Evolutionary conservation across 768 basidiomycete genomes (phyloP), one percentile per base, ranked within the genome.

Genomic region (Mycena venus): DNA sequence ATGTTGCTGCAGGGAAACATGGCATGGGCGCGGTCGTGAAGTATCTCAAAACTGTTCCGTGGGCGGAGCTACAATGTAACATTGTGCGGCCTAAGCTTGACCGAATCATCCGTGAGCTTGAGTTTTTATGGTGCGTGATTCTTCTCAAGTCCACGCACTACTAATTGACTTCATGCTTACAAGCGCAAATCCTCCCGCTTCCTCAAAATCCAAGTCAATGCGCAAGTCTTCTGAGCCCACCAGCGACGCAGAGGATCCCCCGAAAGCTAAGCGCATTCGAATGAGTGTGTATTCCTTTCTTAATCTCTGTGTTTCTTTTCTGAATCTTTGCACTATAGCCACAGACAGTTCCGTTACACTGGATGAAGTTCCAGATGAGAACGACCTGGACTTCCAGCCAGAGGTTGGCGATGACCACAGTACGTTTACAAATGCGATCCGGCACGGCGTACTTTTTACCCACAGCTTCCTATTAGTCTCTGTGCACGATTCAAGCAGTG

Each of bases 381-480:
- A 49, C 44, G 27, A 47, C 62, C 62, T 14, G 21, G 62, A 44
- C 17, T 64, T 64, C 44, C 38, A 42, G 40, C 61, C 61, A 27
- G 61, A 47, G 61, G 40, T 19, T 62, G 42, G 21, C 4, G 61
- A 42, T 62, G 61, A 42, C 40, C 25, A 15, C 61, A 62, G 61
- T 62, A 29, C 40, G 61, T 62, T 62, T 62, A 15, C 29, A 44
- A 62, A 42, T 62, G 44, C 25, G 44, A 42, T 62, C 27, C 42
- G 25, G 15, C 42, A 3, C 44, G 19, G 4, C 40, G 34, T 3
- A 62, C 61, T 15, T 62, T 42, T 62, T 47, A 62, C 42, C 58
- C 58, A 59, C 58, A 59, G 58, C 58, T 59, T 59, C 58, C 58
- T 59, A 59, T n/a, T 47, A 62, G 61, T 62, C 61, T 42, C 38